Percentiles rank a stretch among this genome's conserved stretches.
phyloP scores from a whole-genome alignment of 768 basidiomycete species.

The Cystobasidium onofrii region DNA sequence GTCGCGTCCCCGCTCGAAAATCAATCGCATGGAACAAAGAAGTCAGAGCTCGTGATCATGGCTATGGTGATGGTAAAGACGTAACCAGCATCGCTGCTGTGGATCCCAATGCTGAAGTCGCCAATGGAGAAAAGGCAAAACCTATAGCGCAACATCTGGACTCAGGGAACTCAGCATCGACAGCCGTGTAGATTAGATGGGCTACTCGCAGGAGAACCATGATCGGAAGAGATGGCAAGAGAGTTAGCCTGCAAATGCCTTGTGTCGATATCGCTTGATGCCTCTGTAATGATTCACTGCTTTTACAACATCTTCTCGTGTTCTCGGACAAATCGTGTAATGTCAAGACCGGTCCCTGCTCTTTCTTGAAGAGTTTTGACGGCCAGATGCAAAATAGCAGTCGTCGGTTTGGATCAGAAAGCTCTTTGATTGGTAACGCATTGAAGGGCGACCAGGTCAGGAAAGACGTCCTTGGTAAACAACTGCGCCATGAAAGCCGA shows the following conservation, averaged over 20 bases:
- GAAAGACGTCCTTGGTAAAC: background rate
- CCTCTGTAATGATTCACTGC: no score
- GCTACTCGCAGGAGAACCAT: no score
- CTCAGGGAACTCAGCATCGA: background rate
- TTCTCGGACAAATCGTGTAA: no score
- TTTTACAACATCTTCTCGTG: no score
- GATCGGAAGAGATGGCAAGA: no score
- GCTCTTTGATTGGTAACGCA: background rate
- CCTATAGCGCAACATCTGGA: background rate
- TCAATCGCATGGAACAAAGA: slow-evolving; percentile 26
- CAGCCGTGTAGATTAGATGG: slow-evolving; percentile 10
- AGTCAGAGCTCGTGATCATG: background rate
- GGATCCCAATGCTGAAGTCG: background rate
- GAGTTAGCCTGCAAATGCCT: no score
- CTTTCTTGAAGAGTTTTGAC: no score
- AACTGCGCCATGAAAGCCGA: background rate
- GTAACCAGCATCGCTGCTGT: background rate
- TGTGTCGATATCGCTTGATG: no score
- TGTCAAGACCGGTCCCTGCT: no score
- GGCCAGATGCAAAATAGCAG: no score
- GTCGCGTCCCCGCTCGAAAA: slow-evolving; percentile 8
- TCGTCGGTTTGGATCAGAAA: no score
- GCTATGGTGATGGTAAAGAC: background rate
- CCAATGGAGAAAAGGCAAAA: background rate
- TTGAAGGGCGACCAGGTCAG: background rate